Conservation (phyloP, 345 rosid genomes). For the Carallia brachiata region DNA sequence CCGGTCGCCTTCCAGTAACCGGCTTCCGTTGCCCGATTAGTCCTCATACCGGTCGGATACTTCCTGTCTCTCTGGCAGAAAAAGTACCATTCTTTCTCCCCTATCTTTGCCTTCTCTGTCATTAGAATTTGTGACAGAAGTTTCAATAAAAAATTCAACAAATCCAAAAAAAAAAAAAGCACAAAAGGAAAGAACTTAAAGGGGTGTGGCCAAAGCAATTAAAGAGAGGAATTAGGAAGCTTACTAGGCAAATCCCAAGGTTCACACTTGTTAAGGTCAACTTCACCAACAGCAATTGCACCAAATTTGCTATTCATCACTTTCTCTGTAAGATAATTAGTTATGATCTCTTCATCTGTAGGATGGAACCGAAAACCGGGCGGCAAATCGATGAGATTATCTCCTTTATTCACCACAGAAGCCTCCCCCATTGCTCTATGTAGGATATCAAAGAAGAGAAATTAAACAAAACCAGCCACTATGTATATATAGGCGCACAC, state of each 20-base stretch:
- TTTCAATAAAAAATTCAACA: background rate
- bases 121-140: constrained; percentile 4
- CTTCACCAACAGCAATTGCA: constrained; percentile 70
- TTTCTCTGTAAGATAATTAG: constrained; percentile 62
- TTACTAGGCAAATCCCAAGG: constrained; percentile 95
- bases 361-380: constrained; percentile 95
- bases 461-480: background rate
- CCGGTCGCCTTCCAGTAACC: constrained; percentile 99
- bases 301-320: constrained; percentile 44
- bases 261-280: constrained; percentile 84
- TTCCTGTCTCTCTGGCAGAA: constrained; percentile 89
- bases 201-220: background rate
- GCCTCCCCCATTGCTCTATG: constrained; percentile 49
- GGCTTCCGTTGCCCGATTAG: constrained; percentile 84
- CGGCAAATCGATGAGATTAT: constrained; percentile 59
- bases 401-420: constrained; percentile 53
- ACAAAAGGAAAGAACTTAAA: background rate
- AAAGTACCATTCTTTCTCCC: constrained; percentile 92
- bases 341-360: constrained; percentile 82
- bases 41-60: constrained; percentile 97
- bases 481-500: background rate
- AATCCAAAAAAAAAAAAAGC: background rate
- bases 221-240: constrained; percentile 3
- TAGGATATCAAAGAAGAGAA: background rate
- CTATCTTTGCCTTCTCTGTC: constrained; percentile 90